A percentile compares a stretch with the other conserved stretches of the same genome.
phyloP scores from a whole-genome alignment of 2,329 filamentous ascomycete species.

The Raffaelea ambrosiae region DNA sequence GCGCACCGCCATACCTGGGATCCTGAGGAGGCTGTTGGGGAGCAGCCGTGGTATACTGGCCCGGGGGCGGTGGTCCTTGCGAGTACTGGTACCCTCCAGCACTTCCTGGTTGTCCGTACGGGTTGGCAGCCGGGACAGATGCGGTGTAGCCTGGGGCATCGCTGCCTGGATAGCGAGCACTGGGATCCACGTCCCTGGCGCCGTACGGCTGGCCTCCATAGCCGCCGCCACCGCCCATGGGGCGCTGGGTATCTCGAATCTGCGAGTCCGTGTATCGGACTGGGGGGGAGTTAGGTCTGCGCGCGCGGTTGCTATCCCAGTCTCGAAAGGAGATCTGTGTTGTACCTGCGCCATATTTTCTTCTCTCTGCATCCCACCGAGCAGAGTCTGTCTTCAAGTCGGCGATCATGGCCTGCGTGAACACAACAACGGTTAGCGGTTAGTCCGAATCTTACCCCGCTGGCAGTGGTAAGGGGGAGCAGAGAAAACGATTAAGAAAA shows the following conservation, averaged over 20 bases:
- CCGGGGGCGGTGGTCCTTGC: constrained; percentile 2
- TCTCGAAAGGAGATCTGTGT: constrained; percentile 36
- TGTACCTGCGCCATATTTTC: constrained; percentile 53
- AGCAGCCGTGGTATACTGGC: constrained; percentile 1
- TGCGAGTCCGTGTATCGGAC: constrained; percentile 47
- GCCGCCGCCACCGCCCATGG: constrained; percentile 12
- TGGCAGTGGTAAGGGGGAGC: background rate
- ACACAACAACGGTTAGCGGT: background rate
- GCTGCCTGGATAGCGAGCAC: constrained; percentile 42
- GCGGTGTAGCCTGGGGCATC: constrained; percentile 39
- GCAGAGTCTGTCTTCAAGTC: constrained; percentile 54
- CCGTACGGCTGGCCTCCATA: constrained; percentile 7
- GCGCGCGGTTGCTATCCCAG: constrained; percentile 36
- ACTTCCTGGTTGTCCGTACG: constrained; percentile 5
- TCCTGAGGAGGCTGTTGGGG: constrained; percentile 6
- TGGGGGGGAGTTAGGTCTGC: constrained; percentile 52
- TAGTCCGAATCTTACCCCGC: background rate
- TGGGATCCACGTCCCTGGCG: constrained; percentile 24
- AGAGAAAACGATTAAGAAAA: background rate
- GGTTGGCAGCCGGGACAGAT: constrained; percentile 15
- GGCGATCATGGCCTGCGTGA: constrained; percentile 50
- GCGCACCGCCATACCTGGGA: constrained; percentile 6
- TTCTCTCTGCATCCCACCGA: constrained; percentile 52
- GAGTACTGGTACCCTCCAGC: constrained; percentile 7
- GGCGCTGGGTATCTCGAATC: constrained; percentile 11